Base-by-base conservation (phyloP, 345 rosid genomes). In the Sisymbrium altissimum region DNA sequence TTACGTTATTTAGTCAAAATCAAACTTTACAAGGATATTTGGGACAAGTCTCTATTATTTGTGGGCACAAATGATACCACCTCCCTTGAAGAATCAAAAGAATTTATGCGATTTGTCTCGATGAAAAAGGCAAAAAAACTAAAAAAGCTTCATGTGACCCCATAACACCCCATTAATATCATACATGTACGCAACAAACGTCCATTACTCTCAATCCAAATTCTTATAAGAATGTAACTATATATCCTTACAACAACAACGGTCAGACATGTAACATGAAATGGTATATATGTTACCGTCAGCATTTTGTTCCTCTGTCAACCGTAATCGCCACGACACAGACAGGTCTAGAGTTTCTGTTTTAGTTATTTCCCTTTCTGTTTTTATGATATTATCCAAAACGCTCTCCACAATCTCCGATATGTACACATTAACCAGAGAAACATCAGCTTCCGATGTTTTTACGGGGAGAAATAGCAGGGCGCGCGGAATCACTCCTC, bases 341-440 rank as follows among this genome's bases (percentile, higher is more conserved):
- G 5, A 68, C 54, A 52, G 33, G 70, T 54, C 15, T 52, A 32
- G 8, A 19, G 50, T 75, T 74, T 75, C 52, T 39, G 0, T 73
- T 33, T 54, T 38, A 0, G 66, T 36, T 57, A 73, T 56, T 50
- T 50, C 17, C 27, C 41, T 41, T 46, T 35, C 40, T 49, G 25
- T 11, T 56, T 58, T 75, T 11, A 30, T 23, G 41, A 57, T 39
- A 76, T 13, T 57, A 41, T 69, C 64, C 59, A 69, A 68, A 69
- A 25, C 46, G 39, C 54, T 60, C 56, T 44, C 55, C 53, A 27
- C 23, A 60, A 55, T 70, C 75, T 63, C 80, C 55, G 80, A 76
- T 76, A 69, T 70, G 80, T 76, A 70, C 80, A 62, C 75, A 54
- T 44, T 54, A 60, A 76, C 75, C 79, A 76, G 71, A 76, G 70